A percentile compares a stretch with the other conserved stretches of the same genome.
phyloP scores from a whole-genome alignment of 225 moss, liverwort and hornwort genomes.

The Ulota crispa region DNA sequence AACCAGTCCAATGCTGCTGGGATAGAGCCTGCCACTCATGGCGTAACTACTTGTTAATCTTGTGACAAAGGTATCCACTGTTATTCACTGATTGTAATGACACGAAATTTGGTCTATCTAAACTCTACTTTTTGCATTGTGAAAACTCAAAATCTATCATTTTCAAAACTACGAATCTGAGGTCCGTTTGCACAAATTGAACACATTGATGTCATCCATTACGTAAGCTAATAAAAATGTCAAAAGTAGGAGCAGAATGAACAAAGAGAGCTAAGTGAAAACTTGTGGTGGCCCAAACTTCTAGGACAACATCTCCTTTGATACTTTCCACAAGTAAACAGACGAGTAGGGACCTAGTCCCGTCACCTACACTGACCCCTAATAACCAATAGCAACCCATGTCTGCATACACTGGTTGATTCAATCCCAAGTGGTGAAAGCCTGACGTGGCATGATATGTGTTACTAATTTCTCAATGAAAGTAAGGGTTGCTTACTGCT shows the following conservation, averaged over 20 bases:
- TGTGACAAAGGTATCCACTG: neutral
- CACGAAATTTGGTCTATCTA: neutral
- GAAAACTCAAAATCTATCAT: neutral
- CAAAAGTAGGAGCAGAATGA: neutral
- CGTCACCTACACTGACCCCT: neutral
- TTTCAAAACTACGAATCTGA: neutral
- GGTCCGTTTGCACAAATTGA: neutral
- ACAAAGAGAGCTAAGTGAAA: neutral
- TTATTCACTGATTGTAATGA: neutral
- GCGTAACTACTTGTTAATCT: neutral
- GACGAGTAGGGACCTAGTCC: neutral
- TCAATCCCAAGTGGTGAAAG: neutral
- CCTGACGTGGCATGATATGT: neutral
- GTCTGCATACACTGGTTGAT: neutral
- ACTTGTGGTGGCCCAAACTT: neutral
- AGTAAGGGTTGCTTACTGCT: neutral
- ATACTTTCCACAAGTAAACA: neutral
- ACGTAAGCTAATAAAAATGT: neutral
- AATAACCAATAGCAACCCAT: neutral
- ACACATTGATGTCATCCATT: fast-evolving
- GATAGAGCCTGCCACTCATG: too few relatives aligned
- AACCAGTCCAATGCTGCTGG: too few relatives aligned
- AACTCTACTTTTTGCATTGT: neutral
- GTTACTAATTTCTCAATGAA: neutral
- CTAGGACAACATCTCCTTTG: neutral